Evolutionary conservation across 192 early-diverging fungal genomes (phyloP), one percentile per base, ranked within the genome.

Genomic region (Backusella morwellensis): DNA sequence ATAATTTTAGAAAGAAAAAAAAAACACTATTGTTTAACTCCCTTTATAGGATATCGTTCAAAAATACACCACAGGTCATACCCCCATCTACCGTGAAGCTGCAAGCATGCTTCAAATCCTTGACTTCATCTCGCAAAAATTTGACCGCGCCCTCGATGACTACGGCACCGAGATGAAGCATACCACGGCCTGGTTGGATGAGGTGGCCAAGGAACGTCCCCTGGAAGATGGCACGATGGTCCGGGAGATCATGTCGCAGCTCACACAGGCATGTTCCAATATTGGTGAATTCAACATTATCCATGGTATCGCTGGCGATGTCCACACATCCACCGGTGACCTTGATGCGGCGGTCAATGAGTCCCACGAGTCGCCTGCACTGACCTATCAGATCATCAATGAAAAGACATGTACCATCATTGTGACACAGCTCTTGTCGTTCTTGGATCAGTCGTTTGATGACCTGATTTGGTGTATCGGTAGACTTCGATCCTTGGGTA

Each of bases 381-480:
- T 81, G 35, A 69, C 70, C 1, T 88, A 80, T 78, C 41, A 76
- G 11, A 78, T 88, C 11, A 80, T 88, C n/a, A 90, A 87, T 32
- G 29, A 78, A 32, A 75, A 81, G 21, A 88, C 87, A 1, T 74
- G 70, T 4, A 50, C 42, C 1, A 73, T 69, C 3, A 70, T 85
- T 21, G 84, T 84, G 0, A 74, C 76, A 19, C 77, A 83, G 14
- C 66, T 88, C 7, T 63, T 90, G n/a, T 68, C 73, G 9, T 85
- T 87, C 26, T 72, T 85, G 9, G 86, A 88, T 12, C 75, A 77
- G 34, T 79, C 82, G 8, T 76, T 80, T 50, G 87, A 87, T 35
- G 82, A 85, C 36, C 77, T 90, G 34, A 84, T 86, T 21, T 88
- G 89, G 89, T 82, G 83, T 15, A 70, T 88, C 3, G 47, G 50